phyloP scores from a whole-genome alignment of 495 filamentous ascomycete genomes.

The Podospora appendiculata region DNA sequence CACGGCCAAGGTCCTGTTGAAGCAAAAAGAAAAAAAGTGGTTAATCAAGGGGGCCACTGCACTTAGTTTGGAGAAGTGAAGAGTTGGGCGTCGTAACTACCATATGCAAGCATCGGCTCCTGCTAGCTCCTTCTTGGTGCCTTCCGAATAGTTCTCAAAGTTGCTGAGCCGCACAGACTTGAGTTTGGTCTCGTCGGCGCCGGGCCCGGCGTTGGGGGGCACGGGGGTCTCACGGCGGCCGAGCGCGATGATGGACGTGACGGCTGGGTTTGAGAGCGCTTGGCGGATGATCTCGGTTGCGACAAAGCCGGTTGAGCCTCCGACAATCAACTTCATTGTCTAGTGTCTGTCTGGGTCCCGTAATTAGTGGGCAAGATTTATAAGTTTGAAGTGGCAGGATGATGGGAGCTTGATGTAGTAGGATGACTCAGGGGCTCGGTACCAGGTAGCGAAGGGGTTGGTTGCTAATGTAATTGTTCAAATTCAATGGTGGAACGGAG shows the following conservation, averaged over 20 bases:
- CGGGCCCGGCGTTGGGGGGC: constrained; percentile 1
- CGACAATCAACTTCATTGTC: constrained; percentile 46
- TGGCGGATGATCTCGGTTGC: constrained; percentile 41
- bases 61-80: too few relatives aligned
- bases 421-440: too few relatives aligned
- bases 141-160: constrained; percentile 36
- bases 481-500: too few relatives aligned
- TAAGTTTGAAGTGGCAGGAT: too few relatives aligned
- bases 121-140: constrained; percentile 30
- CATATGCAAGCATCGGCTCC: constrained; percentile 47
- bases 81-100: too few relatives aligned
- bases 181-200: constrained; percentile 27
- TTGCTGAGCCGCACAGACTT: constrained; percentile 30
- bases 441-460: too few relatives aligned
- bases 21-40: too few relatives aligned
- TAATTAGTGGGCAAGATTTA: too few relatives aligned
- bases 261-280: constrained; percentile 24
- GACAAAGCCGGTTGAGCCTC: constrained; percentile 43
- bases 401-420: too few relatives aligned
- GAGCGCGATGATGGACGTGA: constrained; percentile 38
- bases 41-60: too few relatives aligned
- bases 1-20: constrained; percentile 31
- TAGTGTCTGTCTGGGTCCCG: background rate
- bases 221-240: constrained; percentile 20
- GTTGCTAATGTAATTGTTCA: too few relatives aligned